Conservation (phyloP, 805 yeast species). For the Metschnikowia orientalis region DNA sequence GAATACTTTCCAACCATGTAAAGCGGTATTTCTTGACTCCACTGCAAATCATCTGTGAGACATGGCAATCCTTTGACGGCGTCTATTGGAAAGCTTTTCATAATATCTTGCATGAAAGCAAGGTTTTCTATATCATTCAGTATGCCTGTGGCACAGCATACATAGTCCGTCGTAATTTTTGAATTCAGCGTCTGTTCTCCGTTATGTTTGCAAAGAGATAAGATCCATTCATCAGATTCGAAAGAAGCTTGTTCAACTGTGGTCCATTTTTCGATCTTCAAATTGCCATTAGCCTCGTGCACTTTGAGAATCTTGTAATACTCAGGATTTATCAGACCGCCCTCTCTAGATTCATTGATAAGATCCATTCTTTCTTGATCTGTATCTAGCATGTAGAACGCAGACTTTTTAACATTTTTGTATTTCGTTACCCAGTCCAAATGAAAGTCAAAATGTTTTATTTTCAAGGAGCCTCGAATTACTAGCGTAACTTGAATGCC, state of each 20-base stretch:
- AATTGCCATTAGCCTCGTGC: slow-evolving; percentile 27
- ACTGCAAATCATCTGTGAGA: slow-evolving; percentile 41
- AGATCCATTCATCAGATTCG: slow-evolving; percentile 28
- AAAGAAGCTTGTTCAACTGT: slow-evolving; percentile 23
- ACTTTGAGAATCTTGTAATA: slow-evolving; percentile 30
- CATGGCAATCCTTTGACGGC: slow-evolving; percentile 38
- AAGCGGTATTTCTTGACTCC: slow-evolving; percentile 37
- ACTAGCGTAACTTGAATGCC: slow-evolving; percentile 34
- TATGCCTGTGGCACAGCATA: slow-evolving; percentile 42
- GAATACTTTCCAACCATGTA: slow-evolving; percentile 43
- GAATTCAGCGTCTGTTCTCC: slow-evolving; percentile 5
- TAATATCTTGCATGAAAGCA: slow-evolving; percentile 27
- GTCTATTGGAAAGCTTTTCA: slow-evolving; percentile 26
- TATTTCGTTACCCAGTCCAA: slow-evolving; percentile 49
- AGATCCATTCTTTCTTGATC: slow-evolving; percentile 39
- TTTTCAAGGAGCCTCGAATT: slow-evolving; percentile 34
- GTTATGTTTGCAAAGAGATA: slow-evolving; percentile 13
- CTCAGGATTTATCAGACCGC: slow-evolving; percentile 45
- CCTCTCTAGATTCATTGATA: slow-evolving; percentile 41
- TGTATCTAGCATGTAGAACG: slow-evolving; percentile 40
- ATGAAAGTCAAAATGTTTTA: slow-evolving; percentile 46
- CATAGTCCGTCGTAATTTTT: slow-evolving; percentile 23
- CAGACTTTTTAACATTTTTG: slow-evolving; percentile 40
- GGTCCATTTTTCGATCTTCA: slow-evolving; percentile 28
- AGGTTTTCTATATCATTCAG: slow-evolving; percentile 26